These are phyloP conservation scores for Phalaenopsis hybrid DNA, from an alignment of 116 monocot species.

Conservation along the genomic window DNA sequence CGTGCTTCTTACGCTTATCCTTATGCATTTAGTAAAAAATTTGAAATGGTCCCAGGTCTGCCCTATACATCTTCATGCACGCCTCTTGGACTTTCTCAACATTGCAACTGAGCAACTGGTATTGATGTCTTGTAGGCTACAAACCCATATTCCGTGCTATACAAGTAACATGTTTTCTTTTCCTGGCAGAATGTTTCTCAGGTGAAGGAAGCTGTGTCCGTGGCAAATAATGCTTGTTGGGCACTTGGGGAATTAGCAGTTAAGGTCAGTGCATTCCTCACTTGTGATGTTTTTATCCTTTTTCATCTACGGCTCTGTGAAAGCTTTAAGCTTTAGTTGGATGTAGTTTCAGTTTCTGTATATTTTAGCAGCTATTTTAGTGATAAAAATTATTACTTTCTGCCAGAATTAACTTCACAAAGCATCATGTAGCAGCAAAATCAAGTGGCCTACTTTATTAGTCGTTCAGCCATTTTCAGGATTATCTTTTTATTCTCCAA, in stretches of 20 bases:
- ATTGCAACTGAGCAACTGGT: constrained; percentile 88
- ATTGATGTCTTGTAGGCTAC: constrained; percentile 8
- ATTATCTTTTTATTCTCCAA: too few relatives aligned
- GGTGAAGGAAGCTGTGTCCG: constrained; percentile 72
- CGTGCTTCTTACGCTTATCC: neutral
- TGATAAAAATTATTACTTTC: neutral
- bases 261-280: constrained; percentile 46
- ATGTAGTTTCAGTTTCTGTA: neutral
- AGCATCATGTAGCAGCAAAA: neutral
- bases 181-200: constrained; percentile 41
- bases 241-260: constrained; percentile 96
- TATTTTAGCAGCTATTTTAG: neutral
- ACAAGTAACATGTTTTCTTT: neutral
- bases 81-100: constrained; percentile 73
- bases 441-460: neutral
- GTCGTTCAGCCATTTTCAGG: neutral
- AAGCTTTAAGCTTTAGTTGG: neutral
- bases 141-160: neutral
- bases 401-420: neutral
- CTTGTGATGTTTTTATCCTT: neutral
- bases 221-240: constrained; percentile 99
- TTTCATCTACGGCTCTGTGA: neutral
- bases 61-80: constrained; percentile 78
- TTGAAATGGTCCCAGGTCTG: constrained; percentile 53
- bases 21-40: neutral